phyloP scores from a whole-genome alignment of 1,139 yeast species.

The Protomyces gravidus region DNA sequence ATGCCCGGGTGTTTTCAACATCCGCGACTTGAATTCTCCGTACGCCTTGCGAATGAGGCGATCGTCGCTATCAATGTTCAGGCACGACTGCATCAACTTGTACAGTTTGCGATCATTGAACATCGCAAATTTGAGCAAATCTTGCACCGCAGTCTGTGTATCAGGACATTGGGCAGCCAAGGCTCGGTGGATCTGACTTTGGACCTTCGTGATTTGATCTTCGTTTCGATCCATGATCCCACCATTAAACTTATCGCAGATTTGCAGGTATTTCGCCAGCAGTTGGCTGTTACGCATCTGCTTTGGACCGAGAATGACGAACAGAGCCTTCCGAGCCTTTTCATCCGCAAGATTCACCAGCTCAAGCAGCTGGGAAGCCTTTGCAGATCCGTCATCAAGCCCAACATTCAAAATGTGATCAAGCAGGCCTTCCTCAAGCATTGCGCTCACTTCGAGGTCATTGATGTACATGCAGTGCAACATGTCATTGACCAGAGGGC shows the following conservation, averaged over 20 bases:
- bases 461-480: constrained; percentile 70
- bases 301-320: constrained; percentile 57
- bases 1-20: constrained; percentile 22
- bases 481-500: constrained; percentile 62
- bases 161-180: constrained; percentile 56
- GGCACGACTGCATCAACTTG: constrained; percentile 53
- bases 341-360: constrained; percentile 52
- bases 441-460: constrained; percentile 61
- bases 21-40: constrained; percentile 51
- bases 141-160: constrained; percentile 48
- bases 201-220: constrained; percentile 36
- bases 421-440: constrained; percentile 59
- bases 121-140: constrained; percentile 51
- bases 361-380: constrained; percentile 55
- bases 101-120: constrained; percentile 57
- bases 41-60: constrained; percentile 56
- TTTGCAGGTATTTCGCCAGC: constrained; percentile 41
- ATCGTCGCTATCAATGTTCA: constrained; percentile 58
- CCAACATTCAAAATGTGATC: constrained; percentile 57
- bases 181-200: constrained; percentile 52
- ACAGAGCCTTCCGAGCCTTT: constrained; percentile 59
- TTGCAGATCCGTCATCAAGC: constrained; percentile 45
- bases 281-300: constrained; percentile 34
- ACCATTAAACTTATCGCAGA: constrained; percentile 44
- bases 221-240: constrained; percentile 36